Evolutionary conservation across 2,329 filamentous ascomycete species (phyloP).

Genomic region (Didymosphaeria variabile): DNA sequence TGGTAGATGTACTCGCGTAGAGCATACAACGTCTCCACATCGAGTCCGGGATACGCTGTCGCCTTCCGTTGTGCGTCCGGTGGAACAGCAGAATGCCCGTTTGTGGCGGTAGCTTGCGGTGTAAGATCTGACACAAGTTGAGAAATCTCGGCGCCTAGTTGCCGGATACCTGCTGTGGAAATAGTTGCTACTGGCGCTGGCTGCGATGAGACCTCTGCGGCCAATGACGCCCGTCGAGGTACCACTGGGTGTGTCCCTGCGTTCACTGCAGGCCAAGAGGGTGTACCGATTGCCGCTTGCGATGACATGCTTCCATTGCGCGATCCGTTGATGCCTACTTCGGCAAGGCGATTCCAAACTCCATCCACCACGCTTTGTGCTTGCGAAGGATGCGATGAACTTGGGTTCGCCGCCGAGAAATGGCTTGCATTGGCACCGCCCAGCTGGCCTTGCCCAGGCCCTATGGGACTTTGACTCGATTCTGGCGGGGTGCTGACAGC

Average conservation of each 20-base stretch:
- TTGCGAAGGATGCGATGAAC: constrained; percentile 23
- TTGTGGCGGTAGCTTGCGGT: constrained; percentile 25
- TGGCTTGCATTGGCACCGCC: constrained; percentile 18
- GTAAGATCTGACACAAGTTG: constrained; percentile 41
- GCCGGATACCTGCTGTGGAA: constrained; percentile 34
- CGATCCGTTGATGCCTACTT: constrained; percentile 25
- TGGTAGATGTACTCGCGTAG: constrained; percentile 44
- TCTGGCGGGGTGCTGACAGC: constrained; percentile 42
- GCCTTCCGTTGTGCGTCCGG: constrained; percentile 30
- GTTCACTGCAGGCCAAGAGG: constrained; percentile 18
- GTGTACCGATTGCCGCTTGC: constrained; percentile 18
- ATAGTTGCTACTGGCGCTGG: constrained; percentile 28
- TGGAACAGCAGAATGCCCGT: constrained; percentile 10
- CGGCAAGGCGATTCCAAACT: constrained; percentile 33
- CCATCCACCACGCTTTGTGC: constrained; percentile 33
- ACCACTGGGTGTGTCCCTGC: constrained; percentile 9
- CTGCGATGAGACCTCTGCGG: constrained; percentile 25
- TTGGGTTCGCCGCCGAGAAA: constrained; percentile 19
- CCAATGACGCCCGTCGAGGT: constrained; percentile 16
- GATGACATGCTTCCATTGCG: constrained; percentile 26
- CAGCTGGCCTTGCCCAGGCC: constrained; percentile 21
- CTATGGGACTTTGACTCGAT: constrained; percentile 39
- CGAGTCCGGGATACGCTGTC: constrained; percentile 39
- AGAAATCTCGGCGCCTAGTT: constrained; percentile 39
- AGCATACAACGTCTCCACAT: constrained; percentile 40